Conservation (phyloP, 225 moss, liverwort and hornwort genomes). For the Bryoerythrophyllum caledonicum region DNA sequence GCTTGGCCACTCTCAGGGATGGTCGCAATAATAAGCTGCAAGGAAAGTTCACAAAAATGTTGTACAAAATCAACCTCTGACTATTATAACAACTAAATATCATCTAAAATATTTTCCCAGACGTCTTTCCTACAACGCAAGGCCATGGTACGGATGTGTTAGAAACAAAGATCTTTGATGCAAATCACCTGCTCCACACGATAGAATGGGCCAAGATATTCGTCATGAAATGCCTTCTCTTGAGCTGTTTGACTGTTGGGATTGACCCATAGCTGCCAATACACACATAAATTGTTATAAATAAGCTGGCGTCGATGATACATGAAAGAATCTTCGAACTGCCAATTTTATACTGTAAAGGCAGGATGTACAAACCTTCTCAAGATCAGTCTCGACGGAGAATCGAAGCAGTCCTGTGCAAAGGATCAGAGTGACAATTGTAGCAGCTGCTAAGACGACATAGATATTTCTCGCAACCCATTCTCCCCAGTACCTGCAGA, state of each 20-base stretch:
- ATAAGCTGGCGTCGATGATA: neutral
- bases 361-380: conserved; percentile 57
- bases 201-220: conserved; percentile 79
- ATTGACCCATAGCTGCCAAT: conserved; percentile 83
- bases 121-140: neutral
- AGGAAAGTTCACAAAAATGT: conserved; percentile 20
- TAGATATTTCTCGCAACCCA: conserved; percentile 65
- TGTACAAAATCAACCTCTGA: conserved; percentile 10
- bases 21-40: conserved; percentile 84
- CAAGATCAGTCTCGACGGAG: conserved; percentile 75
- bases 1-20: conserved; percentile 47
- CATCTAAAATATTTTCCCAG: neutral
- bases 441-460: conserved; percentile 43
- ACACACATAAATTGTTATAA: conserved; percentile 5
- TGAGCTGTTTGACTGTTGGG: conserved; percentile 74
- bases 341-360: conserved; percentile 1
- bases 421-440: conserved; percentile 50
- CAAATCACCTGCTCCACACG: conserved; percentile 78
- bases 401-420: conserved; percentile 69
- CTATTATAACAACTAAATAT: no score
- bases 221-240: conserved; percentile 83
- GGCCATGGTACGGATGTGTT: neutral
- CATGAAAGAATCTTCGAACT: conserved; percentile 22
- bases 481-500: conserved; percentile 73
- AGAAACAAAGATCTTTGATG: neutral